Conservation (phyloP, 306 rosid genomes). For the Cajanus cajan region DNA sequence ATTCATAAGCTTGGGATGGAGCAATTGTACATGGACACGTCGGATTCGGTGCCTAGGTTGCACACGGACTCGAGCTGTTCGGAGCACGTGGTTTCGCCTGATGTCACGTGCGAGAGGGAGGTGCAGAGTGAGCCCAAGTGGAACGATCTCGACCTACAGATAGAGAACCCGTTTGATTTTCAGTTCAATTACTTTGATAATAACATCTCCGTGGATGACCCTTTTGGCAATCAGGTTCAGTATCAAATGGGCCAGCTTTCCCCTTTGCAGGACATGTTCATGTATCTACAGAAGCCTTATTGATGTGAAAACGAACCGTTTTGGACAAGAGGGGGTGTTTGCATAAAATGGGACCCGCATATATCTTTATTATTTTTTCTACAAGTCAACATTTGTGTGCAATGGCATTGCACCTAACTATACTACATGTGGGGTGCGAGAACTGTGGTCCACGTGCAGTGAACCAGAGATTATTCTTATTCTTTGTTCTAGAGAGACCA, state of each 20-base stretch:
- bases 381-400: constrained; percentile 17
- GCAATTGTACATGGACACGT: constrained; percentile 50
- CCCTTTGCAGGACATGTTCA: constrained; percentile 65
- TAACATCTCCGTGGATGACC: constrained; percentile 40
- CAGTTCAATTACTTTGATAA: constrained; percentile 52
- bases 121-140: constrained; percentile 71
- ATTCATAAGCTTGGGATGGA: constrained; percentile 28
- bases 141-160: constrained; percentile 40
- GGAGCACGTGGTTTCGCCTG: constrained; percentile 78
- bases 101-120: constrained; percentile 66
- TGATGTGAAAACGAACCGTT: constrained; percentile 27
- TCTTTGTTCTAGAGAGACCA: neutral
- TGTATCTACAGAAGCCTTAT: constrained; percentile 42
- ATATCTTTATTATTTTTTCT: constrained; percentile 24
- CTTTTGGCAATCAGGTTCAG: constrained; percentile 52
- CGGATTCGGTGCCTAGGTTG: constrained; percentile 64
- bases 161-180: constrained; percentile 42
- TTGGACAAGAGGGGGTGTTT: neutral
- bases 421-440: neutral
- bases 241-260: constrained; percentile 56
- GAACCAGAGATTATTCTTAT: constrained; percentile 26
- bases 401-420: constrained; percentile 20
- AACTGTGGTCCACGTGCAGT: neutral
- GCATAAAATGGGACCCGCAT: neutral
- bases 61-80: constrained; percentile 73